Evolutionary conservation across 768 basidiomycete species (phyloP).

Genomic region (Clavaria fumosa): DNA sequence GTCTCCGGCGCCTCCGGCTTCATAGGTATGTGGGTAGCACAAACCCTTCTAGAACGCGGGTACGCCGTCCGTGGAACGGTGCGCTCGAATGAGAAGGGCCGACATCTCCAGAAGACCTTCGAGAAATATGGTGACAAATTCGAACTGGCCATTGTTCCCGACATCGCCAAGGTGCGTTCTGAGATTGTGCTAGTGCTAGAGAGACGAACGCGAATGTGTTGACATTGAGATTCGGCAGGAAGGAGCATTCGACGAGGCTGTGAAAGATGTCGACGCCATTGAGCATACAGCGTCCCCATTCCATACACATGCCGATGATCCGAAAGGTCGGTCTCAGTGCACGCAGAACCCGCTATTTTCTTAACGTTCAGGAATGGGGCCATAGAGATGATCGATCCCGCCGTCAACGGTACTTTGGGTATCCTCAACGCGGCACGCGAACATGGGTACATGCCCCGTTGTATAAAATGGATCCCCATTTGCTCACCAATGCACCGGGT

Average conservation of each 20-base stretch:
- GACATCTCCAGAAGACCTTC: constrained; percentile 13
- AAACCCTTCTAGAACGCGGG: constrained; percentile 16
- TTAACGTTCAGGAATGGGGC: background rate
- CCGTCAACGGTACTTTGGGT: constrained; percentile 26
- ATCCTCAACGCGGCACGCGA: constrained; percentile 25
- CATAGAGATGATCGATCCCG: constrained; percentile 16
- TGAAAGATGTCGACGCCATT: constrained; percentile 51
- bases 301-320: constrained; percentile 26
- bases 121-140: constrained; percentile 15
- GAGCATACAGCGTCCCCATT: constrained; percentile 49
- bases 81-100: constrained; percentile 14
- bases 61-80: constrained; percentile 18
- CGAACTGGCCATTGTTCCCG: constrained; percentile 15
- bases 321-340: constrained; percentile 17
- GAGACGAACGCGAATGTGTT: too few species aligned
- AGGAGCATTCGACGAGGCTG: constrained; percentile 55
- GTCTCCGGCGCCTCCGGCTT: constrained; percentile 20
- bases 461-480: background rate
- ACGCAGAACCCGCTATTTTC: background rate
- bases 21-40: constrained; percentile 19
- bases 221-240: constrained; percentile 22
- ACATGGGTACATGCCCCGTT: constrained; percentile 22
- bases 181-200: background rate
- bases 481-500: background rate
- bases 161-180: constrained; percentile 13